phyloP scores from a whole-genome alignment of 441 rosid genomes.

The Capsella rubella region DNA sequence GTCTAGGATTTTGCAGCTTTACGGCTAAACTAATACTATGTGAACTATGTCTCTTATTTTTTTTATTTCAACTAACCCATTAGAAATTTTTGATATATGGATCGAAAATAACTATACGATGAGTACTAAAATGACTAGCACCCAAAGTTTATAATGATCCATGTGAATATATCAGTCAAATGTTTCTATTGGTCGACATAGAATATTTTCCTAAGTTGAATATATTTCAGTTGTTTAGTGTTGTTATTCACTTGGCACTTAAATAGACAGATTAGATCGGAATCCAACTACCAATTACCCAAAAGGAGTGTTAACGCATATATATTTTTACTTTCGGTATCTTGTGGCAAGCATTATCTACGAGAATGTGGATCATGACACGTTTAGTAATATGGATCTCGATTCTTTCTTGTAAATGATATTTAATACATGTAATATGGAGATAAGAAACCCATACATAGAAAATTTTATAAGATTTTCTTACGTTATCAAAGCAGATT shows the following conservation, averaged over 20 bases:
- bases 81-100: neutral
- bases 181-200: conserved; percentile 24
- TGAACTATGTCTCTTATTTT: neutral
- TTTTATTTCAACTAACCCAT: neutral
- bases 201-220: neutral
- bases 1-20: conserved; percentile 30
- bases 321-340: conserved; percentile 21
- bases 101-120: neutral
- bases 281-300: conserved; percentile 31
- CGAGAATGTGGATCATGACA: conserved; percentile 42
- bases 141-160: conserved; percentile 12
- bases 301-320: conserved; percentile 5
- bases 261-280: conserved; percentile 22
- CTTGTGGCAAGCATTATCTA: conserved; percentile 44
- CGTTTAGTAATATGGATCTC: conserved; percentile 19
- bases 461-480: neutral
- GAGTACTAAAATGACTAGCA: neutral
- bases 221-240: neutral
- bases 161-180: conserved; percentile 8
- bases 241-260: conserved; percentile 30
- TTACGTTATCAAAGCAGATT: neutral
- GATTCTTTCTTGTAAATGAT: conserved; percentile 13
- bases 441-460: conserved; percentile 21
- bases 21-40: conserved; percentile 20
- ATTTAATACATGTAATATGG: conserved; percentile 9